phyloP scores from a whole-genome alignment of 1,284 basidiomycete genomes.

The Austroboletus niveus region DNA sequence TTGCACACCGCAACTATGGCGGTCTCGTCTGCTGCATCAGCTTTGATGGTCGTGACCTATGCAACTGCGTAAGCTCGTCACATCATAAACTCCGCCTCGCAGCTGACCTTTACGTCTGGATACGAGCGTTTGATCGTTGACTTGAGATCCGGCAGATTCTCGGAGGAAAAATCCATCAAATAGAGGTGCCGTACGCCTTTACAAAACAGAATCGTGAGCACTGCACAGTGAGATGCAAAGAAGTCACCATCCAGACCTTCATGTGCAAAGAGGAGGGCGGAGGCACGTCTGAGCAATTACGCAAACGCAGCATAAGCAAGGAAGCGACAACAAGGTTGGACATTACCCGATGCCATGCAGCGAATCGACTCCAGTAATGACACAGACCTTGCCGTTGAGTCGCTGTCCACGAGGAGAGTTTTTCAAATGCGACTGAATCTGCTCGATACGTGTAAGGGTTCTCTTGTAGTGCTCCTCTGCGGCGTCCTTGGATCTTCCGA shows the following conservation, averaged over 20 bases:
- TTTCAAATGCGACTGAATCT: conserved; percentile 70
- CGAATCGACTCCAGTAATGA: conserved; percentile 87
- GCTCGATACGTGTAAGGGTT: conserved; percentile 62
- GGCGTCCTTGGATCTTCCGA: conserved; percentile 12
- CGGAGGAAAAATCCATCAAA: conserved; percentile 73
- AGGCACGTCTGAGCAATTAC: conserved; percentile 57
- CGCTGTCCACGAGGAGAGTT: conserved; percentile 53
- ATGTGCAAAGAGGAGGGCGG: conserved; percentile 75
- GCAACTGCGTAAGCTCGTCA: conserved; percentile 15
- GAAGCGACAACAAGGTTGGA: conserved; percentile 6
- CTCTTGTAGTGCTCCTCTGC: conserved; percentile 50
- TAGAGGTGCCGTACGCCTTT: conserved; percentile 86
- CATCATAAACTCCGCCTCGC: background rate
- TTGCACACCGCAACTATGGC: conserved; percentile 70
- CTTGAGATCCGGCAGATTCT: conserved; percentile 73
- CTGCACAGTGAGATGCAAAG: background rate
- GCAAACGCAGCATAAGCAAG: conserved; percentile 13
- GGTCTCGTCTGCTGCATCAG: conserved; percentile 82
- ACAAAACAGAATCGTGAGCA: conserved; percentile 7
- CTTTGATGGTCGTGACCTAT: conserved; percentile 72
- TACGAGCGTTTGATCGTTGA: conserved; percentile 66
- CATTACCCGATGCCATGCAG: conserved; percentile 79
- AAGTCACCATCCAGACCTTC: conserved; percentile 53
- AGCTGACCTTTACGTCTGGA: conserved; percentile 71
- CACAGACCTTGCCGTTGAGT: conserved; percentile 81